Percentiles rank a stretch among this genome's conserved stretches.
Conservation (phyloP, 2,329 filamentous ascomycete genomes). For the Ploettnerulaceae sp. region DNA sequence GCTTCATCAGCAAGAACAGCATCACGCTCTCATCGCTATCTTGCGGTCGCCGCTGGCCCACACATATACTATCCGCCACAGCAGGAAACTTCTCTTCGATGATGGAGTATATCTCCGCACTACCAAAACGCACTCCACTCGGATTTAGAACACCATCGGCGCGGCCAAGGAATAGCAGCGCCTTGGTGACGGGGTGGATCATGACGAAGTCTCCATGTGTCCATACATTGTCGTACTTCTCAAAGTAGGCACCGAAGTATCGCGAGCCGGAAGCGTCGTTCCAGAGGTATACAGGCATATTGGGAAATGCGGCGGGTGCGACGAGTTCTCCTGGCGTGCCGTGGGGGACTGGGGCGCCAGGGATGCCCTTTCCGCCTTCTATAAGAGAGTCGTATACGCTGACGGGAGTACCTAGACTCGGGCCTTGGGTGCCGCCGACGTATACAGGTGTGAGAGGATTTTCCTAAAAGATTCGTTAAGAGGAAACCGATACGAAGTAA, state of each 20-base stretch:
- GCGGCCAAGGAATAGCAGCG: slow-evolving; percentile 62
- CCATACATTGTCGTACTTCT: slow-evolving; percentile 64
- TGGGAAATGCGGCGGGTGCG: slow-evolving; percentile 65
- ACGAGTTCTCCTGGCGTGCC: slow-evolving; percentile 74
- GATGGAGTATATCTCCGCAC: slow-evolving; percentile 73
- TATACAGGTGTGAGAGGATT: slow-evolving; percentile 67
- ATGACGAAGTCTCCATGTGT: slow-evolving; percentile 78
- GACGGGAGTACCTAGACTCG: slow-evolving; percentile 48
- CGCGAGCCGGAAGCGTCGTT: slow-evolving; percentile 39
- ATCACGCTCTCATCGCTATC: slow-evolving; percentile 55
- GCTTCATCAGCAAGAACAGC: slow-evolving; percentile 55
- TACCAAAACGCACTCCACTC: slow-evolving; percentile 72
- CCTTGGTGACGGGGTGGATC: slow-evolving; percentile 62
- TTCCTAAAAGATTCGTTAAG: slow-evolving; percentile 36
- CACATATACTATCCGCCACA: slow-evolving; percentile 70
- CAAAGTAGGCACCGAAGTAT: slow-evolving; percentile 58
- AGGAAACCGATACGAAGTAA: not conserved
- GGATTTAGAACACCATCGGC: slow-evolving; percentile 79
- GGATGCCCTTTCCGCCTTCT: slow-evolving; percentile 38
- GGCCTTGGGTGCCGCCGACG: slow-evolving; percentile 51
- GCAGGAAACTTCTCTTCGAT: slow-evolving; percentile 61
- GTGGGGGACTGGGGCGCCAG: slow-evolving; percentile 39
- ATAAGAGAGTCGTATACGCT: slow-evolving; percentile 60
- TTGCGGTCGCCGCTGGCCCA: slow-evolving; percentile 65
- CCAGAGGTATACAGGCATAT: slow-evolving; percentile 66